Percentiles rank a stretch among this genome's conserved stretches.
phyloP scores from a whole-genome alignment of 257 asterid genomes.

The Nicotiana attenuata region DNA sequence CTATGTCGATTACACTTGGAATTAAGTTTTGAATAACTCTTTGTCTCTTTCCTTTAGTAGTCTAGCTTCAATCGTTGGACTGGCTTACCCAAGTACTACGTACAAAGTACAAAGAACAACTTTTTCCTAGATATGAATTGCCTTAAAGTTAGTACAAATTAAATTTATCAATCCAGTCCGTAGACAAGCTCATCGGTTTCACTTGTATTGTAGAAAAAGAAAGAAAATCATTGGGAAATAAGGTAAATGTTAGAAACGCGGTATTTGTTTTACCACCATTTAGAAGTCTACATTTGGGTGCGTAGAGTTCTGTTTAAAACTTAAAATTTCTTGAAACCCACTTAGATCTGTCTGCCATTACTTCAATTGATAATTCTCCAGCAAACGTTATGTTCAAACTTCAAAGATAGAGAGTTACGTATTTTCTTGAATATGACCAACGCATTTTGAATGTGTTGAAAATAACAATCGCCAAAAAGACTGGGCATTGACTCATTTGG shows the following conservation, averaged over 20 bases:
- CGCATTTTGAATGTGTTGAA: neutral
- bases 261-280: neutral
- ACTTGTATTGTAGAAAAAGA: neutral
- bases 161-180: neutral
- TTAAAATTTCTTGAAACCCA: neutral
- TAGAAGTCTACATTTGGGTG: conserved; percentile 2
- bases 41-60: neutral
- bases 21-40: neutral
- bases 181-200: neutral
- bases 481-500: conserved; percentile 3
- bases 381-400: conserved; percentile 8
- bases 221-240: neutral
- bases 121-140: neutral
- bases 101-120: neutral
- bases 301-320: conserved; percentile 5
- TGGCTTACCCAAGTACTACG: neutral
- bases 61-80: neutral
- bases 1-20: neutral
- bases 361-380: neutral
- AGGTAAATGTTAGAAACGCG: conserved; percentile 5
- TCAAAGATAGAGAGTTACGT: neutral
- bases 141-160: neutral
- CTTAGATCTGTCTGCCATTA: conserved; percentile 14
- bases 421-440: neutral
- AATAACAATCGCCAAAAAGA: neutral